phyloP scores from a whole-genome alignment of 176 grass and related monocot species.

The Zizania latifolia region DNA sequence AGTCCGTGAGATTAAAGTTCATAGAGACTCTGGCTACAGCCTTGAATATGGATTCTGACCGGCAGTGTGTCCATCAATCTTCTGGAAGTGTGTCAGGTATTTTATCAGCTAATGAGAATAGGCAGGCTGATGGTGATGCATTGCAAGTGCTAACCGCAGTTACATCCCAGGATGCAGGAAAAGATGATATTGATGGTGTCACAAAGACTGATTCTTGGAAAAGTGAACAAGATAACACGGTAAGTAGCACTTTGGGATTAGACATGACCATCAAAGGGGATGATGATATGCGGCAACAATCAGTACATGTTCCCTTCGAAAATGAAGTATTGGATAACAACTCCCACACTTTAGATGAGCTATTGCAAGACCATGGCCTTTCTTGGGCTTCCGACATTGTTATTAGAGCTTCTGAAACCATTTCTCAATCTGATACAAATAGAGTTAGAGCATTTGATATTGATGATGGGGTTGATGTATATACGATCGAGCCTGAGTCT shows the following conservation, averaged over 20 bases:
- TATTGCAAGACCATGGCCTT: conserved; percentile 53
- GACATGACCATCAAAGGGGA: not conserved
- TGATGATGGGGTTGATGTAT: conserved; percentile 1
- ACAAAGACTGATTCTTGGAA: conserved; percentile 9
- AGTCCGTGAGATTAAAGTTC: conserved; percentile 50
- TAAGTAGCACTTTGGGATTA: not conserved
- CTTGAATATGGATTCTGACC: conserved; percentile 41
- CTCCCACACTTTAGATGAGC: conserved; percentile 47
- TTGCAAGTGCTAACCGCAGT: not conserved
- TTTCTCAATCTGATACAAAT: conserved; percentile 16
- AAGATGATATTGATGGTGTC: not conserved
- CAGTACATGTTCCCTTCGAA: conserved; percentile 13
- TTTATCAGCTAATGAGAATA: not conserved
- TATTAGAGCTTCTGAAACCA: conserved; percentile 14
- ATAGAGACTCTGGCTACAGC: conserved; percentile 50
- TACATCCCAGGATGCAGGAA: not conserved
- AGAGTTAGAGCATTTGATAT: conserved; percentile 22
- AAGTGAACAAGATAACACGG: not conserved
- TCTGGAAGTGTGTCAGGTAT: conserved; percentile 16
- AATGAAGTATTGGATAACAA: conserved; percentile 26
- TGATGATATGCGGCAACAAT: conserved; percentile 3
- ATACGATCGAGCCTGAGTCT: not conserved
- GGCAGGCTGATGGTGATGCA: not conserved
- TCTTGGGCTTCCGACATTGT: conserved; percentile 35
- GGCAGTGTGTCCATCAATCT: conserved; percentile 2